Percentiles rank a stretch among this genome's conserved stretches.
These are phyloP conservation scores for Trichosanthes cucumerina DNA, from an alignment of 306 rosid genomes.

Conservation along the genomic window DNA sequence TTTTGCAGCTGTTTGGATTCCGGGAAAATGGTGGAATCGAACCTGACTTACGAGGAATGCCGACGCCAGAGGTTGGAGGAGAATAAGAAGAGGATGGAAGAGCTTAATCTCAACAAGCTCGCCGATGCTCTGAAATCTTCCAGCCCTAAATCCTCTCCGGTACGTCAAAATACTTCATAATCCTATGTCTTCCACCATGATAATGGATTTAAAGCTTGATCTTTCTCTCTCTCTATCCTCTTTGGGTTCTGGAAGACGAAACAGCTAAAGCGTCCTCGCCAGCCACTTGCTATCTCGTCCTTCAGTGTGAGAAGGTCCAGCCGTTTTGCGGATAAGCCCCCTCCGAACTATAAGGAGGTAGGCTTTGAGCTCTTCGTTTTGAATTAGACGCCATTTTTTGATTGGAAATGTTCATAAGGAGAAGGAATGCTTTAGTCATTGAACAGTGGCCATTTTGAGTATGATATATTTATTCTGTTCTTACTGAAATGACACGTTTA, in stretches of 20 bases:
- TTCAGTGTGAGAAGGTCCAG: slow-evolving; percentile 29
- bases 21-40: slow-evolving; percentile 27
- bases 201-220: background rate
- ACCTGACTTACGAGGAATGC: slow-evolving; percentile 31
- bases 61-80: slow-evolving; percentile 36
- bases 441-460: background rate
- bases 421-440: background rate
- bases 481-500: background rate
- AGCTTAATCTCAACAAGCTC: slow-evolving; percentile 36
- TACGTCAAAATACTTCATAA: background rate
- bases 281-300: slow-evolving; percentile 13
- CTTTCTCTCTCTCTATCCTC: no score
- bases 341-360: slow-evolving; percentile 38
- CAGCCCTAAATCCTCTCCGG: slow-evolving; percentile 30
- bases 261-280: slow-evolving; percentile 22
- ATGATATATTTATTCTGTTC: background rate
- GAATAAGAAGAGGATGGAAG: slow-evolving; percentile 42
- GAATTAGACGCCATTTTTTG: background rate
- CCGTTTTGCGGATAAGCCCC: slow-evolving; percentile 21
- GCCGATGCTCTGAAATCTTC: slow-evolving; percentile 24
- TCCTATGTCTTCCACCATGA: background rate
- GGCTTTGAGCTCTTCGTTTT: background rate
- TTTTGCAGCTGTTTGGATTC: slow-evolving; percentile 7
- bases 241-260: slow-evolving; percentile 14
- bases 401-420: background rate